These are phyloP conservation scores for Phytophthora capsici DNA, from an alignment of 352 stramenopile genomes.

Conservation along the genomic window DNA sequence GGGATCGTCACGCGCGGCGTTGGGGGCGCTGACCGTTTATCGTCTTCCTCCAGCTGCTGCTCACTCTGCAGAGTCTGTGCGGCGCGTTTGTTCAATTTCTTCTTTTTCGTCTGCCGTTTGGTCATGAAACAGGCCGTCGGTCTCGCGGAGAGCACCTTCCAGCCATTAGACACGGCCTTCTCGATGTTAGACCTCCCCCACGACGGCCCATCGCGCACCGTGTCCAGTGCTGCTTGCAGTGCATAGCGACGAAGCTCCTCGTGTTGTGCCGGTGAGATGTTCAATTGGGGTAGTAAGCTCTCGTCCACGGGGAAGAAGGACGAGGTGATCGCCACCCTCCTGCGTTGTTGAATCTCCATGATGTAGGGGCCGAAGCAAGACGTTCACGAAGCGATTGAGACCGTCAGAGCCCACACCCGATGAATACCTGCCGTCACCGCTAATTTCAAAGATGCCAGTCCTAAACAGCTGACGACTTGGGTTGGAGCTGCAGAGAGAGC, in stretches of 20 bases:
- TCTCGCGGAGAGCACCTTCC: constrained; percentile 58
- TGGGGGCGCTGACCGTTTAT: constrained; percentile 25
- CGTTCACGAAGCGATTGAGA: background rate
- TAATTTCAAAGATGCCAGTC: background rate
- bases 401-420: constrained; percentile 7
- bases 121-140: constrained; percentile 62
- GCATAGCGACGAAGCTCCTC: constrained; percentile 69
- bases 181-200: constrained; percentile 71
- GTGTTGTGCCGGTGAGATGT: constrained; percentile 58
- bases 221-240: constrained; percentile 53
- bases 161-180: constrained; percentile 49
- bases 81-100: constrained; percentile 28
- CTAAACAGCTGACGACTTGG: constrained; percentile 6
- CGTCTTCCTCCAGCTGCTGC: constrained; percentile 19
- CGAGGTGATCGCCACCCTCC: constrained; percentile 42
- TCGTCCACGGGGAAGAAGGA: constrained; percentile 67
- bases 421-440: constrained; percentile 9
- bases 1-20: constrained; percentile 28
- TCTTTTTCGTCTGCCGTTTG: constrained; percentile 51
- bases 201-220: constrained; percentile 63
- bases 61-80: constrained; percentile 2
- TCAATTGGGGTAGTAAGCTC: constrained; percentile 52
- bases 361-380: constrained; percentile 1
- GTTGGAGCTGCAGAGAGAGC: background rate
- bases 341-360: constrained; percentile 41